Evolutionary conservation across 805 yeast species (phyloP), one percentile per base, ranked within the genome.

Genomic region (Zygosaccharomyces siamensis): DNA sequence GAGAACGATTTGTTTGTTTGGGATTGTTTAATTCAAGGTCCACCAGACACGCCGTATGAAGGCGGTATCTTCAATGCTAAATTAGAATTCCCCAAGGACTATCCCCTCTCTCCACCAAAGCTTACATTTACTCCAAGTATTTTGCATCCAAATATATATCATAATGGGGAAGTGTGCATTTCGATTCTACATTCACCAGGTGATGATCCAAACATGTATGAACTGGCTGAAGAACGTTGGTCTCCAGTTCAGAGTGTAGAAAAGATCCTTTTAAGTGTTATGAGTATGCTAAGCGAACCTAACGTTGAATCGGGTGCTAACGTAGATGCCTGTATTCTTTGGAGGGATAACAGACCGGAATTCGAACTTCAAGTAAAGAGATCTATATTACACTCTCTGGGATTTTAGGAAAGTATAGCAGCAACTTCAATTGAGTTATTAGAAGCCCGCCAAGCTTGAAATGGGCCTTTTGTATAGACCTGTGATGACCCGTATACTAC

Each of bases 241-340:
- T 86, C 95, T 5, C 99, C 99, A 0, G 90, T 93, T 27, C 99
- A 93, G 67, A 86, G 95, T 63, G 90, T 93, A n/a, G 99, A 93
- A 70, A 93, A 93, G 76, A 93, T 93, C 52, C 72, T 93, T 52
- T 70, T 93, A 50, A 85, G 95, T 67, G 98, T 93, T 20, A 81
- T 90, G 77, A 86, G 96, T 61, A 90, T 93, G 97, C 75, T 93
- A 52, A 96, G 97, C 23, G 96, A 93, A 68, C 98, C 99, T 2
- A 93, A 93, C 63, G 84, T 87, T 28, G 97, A 92, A 67, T 86
- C 95, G 59, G 98, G 97, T 8, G 99, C 99, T 43, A 89, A 93
- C 60, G 77, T 81, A 46, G 86, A 80, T 56, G 86, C 86, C 8
- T 74, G 79, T 59, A 89, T 89, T 67, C 75, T 93, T 53, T 92